These are phyloP conservation scores for Omphalea diandra DNA, from an alignment of 441 rosid genomes.

Conservation along the genomic window DNA sequence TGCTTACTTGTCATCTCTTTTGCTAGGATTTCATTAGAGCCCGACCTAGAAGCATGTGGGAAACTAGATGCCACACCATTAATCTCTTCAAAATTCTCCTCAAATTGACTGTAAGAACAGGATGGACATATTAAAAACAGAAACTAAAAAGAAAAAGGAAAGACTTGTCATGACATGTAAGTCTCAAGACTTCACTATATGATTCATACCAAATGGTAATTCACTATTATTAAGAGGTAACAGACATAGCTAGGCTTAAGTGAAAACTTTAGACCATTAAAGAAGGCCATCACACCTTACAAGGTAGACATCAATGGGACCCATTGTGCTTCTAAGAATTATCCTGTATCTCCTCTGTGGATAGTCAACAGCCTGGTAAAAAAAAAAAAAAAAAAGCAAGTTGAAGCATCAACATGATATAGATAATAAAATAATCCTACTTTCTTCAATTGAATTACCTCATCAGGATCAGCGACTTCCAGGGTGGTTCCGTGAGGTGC, in stretches of 20 bases:
- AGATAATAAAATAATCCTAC: conserved; percentile 7
- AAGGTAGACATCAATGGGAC: conserved; percentile 93
- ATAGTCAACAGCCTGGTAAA: conserved; percentile 66
- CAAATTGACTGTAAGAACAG: conserved; percentile 65
- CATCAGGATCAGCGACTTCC: conserved; percentile 98
- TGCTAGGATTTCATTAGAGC: conserved; percentile 54
- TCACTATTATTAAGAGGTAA: conserved; percentile 11
- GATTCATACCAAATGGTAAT: not conserved
- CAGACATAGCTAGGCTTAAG: conserved; percentile 2
- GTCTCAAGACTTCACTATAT: not conserved
- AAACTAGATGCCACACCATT: conserved; percentile 54
- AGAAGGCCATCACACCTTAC: conserved; percentile 57
- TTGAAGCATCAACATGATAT: conserved; percentile 24
- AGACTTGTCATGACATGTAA: not conserved
- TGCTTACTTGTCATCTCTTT: conserved; percentile 35
- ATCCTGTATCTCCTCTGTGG: conserved; percentile 92
- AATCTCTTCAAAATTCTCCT: conserved; percentile 76
- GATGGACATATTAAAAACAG: conserved; percentile 1
- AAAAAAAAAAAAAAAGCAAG: too few species aligned
- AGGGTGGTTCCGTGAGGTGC: conserved; percentile 99
- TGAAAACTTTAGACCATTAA: not conserved
- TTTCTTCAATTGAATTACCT: conserved; percentile 55
- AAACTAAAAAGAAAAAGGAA: not conserved
- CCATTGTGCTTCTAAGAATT: conserved; percentile 95
- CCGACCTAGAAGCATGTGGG: conserved; percentile 56